Conservation (phyloP, 129 eudicot species). For the Lonicera japonica region DNA sequence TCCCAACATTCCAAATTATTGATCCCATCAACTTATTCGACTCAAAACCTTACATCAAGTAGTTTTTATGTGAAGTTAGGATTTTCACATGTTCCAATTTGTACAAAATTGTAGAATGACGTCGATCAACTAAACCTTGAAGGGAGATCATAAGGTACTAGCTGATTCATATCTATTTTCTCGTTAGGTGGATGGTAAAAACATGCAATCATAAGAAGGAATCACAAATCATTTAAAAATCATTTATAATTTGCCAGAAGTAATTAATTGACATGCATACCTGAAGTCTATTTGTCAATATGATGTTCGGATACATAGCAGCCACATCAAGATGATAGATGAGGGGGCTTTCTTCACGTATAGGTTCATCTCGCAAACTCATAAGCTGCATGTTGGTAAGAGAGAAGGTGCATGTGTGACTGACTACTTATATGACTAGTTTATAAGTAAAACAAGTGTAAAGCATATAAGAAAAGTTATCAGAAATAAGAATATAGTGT, state of each 20-base stretch:
- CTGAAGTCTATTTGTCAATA: constrained; percentile 98
- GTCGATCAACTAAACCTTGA: not conserved
- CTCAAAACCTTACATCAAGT: too few species aligned
- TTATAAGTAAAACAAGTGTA: not conserved
- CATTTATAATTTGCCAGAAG: not conserved
- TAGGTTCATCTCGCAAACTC: constrained; percentile 65
- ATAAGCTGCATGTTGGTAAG: constrained; percentile 54
- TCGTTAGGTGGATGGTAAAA: not conserved
- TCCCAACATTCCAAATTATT: too few species aligned
- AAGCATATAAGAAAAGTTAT: not conserved
- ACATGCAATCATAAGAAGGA: constrained; percentile 3
- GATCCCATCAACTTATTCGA: too few species aligned
- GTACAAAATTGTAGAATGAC: not conserved
- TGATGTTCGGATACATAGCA: constrained; percentile 99
- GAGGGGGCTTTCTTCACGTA: constrained; percentile 90
- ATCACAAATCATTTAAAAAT: not conserved
- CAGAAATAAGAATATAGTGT: not conserved
- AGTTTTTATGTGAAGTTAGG: too few species aligned
- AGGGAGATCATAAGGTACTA: not conserved
- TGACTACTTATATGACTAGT: not conserved
- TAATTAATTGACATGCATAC: constrained; percentile 24
- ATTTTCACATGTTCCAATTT: too few species aligned
- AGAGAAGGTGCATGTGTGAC: not conserved
- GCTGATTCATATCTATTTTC: not conserved
- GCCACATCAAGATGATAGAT: constrained; percentile 99